Evolutionary conservation across 163 green algal species (phyloP).

Genomic region (Scenedesmus sp.): DNA sequence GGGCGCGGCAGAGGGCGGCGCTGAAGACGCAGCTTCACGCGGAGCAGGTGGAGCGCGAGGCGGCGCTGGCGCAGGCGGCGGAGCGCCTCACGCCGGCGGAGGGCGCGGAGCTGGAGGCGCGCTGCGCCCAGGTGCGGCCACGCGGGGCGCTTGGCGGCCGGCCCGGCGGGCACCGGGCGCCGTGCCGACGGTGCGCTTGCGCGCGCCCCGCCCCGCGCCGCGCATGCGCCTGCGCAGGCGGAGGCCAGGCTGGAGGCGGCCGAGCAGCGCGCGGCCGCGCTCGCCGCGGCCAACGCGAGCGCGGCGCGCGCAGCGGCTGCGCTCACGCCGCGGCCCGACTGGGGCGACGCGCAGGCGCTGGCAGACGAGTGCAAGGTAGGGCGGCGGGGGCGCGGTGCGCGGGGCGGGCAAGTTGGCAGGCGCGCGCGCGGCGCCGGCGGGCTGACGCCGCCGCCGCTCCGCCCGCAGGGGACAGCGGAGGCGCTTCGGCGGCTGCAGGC

Average conservation of each 20-base stretch:
- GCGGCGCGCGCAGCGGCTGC: background rate
- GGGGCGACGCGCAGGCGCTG: background rate
- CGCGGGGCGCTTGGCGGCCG: too few relatives aligned
- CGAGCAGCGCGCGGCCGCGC: background rate
- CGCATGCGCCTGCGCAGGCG: background rate
- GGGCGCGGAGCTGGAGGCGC: slow-evolving; percentile 27
- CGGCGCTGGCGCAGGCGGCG: slow-evolving; percentile 27
- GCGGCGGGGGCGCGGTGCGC: background rate
- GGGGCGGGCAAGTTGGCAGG: too few relatives aligned
- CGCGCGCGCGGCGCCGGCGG: background rate
- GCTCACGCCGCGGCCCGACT: background rate
- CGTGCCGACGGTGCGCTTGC: too few relatives aligned
- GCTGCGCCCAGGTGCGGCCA: background rate
- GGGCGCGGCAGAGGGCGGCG: slow-evolving; percentile 56
- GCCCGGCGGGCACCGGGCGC: too few relatives aligned
- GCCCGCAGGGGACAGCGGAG: background rate
- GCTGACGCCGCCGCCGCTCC: background rate
- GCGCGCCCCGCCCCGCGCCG: background rate
- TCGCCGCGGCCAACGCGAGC: background rate
- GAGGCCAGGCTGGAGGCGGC: background rate
- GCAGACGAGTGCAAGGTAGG: slow-evolving; percentile 2
- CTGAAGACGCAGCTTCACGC: slow-evolving; percentile 35
- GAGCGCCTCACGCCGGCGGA: slow-evolving; percentile 13
- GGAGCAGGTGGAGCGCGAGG: slow-evolving; percentile 18
- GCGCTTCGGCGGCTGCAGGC: background rate